These are phyloP conservation scores for Gilbertella persicaria DNA, from an alignment of 371 early-diverging fungal genomes.

Conservation along the genomic window DNA sequence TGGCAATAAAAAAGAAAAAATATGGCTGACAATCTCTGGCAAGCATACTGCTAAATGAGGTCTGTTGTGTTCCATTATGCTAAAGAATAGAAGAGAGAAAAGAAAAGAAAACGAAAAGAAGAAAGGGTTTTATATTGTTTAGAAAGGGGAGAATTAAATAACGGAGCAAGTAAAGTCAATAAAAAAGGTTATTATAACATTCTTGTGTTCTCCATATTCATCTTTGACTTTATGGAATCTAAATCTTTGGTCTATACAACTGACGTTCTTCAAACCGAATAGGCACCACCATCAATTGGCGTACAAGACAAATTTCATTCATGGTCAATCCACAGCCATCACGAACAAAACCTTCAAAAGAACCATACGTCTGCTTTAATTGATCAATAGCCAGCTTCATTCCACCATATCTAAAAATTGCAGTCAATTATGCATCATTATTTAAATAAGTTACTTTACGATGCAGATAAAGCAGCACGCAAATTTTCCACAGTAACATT, in stretches of 20 bases:
- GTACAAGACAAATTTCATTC: constrained; percentile 23
- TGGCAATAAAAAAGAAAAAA: constrained; percentile 29
- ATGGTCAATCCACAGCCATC: constrained; percentile 24
- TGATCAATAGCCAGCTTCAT: constrained; percentile 27
- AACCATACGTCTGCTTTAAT: constrained; percentile 31
- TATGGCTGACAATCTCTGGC: constrained; percentile 44
- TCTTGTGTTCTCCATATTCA: neutral
- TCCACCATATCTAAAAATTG: constrained; percentile 18
- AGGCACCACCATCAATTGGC: constrained; percentile 34
- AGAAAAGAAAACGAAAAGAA: constrained; percentile 17
- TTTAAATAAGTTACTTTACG: too few species aligned
- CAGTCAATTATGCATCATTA: too few species aligned
- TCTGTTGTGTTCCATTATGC: constrained; percentile 5
- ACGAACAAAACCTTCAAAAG: constrained; percentile 33
- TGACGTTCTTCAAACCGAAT: constrained; percentile 42
- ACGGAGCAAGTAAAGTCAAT: neutral
- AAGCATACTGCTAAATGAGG: constrained; percentile 32
- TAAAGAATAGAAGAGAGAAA: constrained; percentile 6
- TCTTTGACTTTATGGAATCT: too few species aligned
- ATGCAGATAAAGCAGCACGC: constrained; percentile 41
- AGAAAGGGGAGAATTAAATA: neutral
- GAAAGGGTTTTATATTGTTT: neutral
- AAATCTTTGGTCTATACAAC: constrained; percentile 33
- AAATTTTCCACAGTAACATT: constrained; percentile 31
- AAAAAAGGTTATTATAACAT: neutral